Conservation (phyloP, 306 rosid genomes). For the barrel medic (Medicago truncatula) region MtrunA17r5.0-ANR NC_053046.1:14998001-14998500, state of each 20-base stretch:
- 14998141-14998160: too few relatives aligned
- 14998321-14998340: neutral
- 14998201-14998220: too few relatives aligned
- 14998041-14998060: too few relatives aligned
- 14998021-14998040: too few relatives aligned
- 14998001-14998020: too few relatives aligned
- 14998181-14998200: too few relatives aligned
- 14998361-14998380: neutral
- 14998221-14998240: too few relatives aligned
- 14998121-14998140: too few relatives aligned
- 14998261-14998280: constrained; percentile 21
- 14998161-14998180: too few relatives aligned
- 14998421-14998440: constrained; percentile 10
- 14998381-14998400: neutral
- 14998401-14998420: neutral
- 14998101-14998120: too few relatives aligned
- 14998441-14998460: constrained; percentile 23
- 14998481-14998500: constrained; percentile 18
- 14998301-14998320: constrained; percentile 1
- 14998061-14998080: too few relatives aligned
- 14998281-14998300: neutral
- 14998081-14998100: too few relatives aligned
- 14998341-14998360: constrained; percentile 5
- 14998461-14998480: constrained; percentile 15
- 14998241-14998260: constrained; percentile 19